Conservation (phyloP, 2,329 filamentous ascomycete genomes). For the Westerdykella sp. region DNA sequence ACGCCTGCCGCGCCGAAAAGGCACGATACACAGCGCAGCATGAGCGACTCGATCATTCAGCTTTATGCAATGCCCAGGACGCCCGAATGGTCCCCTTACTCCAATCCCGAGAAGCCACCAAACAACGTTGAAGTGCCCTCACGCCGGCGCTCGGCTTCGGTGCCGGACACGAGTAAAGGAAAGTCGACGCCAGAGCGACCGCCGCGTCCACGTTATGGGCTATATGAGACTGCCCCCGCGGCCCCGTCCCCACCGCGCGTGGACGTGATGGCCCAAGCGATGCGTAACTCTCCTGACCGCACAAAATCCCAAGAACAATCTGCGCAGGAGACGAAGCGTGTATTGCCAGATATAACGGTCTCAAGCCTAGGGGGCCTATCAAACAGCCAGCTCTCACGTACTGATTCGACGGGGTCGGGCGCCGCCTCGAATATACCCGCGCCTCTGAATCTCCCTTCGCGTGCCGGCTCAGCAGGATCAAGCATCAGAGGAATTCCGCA, state of each 20-base stretch:
- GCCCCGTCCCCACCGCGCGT: constrained; percentile 10
- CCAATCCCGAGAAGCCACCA: not conserved
- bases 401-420: constrained; percentile 1
- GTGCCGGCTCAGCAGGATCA: constrained; percentile 12
- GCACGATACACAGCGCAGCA: constrained; percentile 17
- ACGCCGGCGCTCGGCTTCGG: constrained; percentile 12
- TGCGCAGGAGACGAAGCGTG: not conserved
- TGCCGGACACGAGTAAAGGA: constrained; percentile 11
- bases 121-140: constrained; percentile 1
- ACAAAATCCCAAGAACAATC: not conserved
- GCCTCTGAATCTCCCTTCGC: constrained; percentile 4
- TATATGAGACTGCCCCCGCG: constrained; percentile 7
- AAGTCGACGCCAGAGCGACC: constrained; percentile 20
- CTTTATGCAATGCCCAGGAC: constrained; percentile 10
- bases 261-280: constrained; percentile 20
- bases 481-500: constrained; percentile 5
- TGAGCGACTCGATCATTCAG: constrained; percentile 21
- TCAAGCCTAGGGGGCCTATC: not conserved
- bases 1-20: constrained; percentile 14
- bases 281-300: constrained; percentile 13
- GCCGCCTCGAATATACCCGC: not conserved
- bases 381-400: not conserved
- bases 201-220: constrained; percentile 16
- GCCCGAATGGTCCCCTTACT: constrained; percentile 6
- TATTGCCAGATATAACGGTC: constrained; percentile 1